Percentiles rank a stretch among this genome's conserved stretches.
Conservation (phyloP, 129 eudicot species). For the Tanacetum coccineum region DNA sequence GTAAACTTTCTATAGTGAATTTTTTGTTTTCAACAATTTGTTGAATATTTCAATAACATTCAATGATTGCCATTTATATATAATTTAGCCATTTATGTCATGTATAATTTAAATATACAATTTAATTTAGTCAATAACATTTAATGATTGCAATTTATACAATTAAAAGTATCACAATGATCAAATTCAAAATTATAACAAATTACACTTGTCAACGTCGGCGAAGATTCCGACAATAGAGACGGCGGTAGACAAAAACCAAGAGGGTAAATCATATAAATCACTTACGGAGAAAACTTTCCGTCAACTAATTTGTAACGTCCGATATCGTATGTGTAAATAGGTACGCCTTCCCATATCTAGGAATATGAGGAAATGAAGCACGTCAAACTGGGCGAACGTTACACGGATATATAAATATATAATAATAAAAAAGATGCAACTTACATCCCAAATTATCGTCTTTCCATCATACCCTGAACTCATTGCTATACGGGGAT, state of each 20-base stretch:
- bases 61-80: no score
- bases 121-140: no score
- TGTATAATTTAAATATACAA: no score
- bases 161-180: no score
- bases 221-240: no score
- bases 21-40: no score
- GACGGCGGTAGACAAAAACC: background rate
- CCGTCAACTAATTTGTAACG: constrained; percentile 96
- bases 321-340: constrained; percentile 73
- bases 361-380: constrained; percentile 25
- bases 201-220: no score
- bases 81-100: no score
- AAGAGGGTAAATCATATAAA: background rate
- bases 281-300: constrained; percentile 94
- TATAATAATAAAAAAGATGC: background rate
- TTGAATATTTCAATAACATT: no score
- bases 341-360: constrained; percentile 99
- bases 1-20: no score
- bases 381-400: constrained; percentile 16
- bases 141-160: no score
- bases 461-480: constrained; percentile 99
- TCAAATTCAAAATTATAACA: no score
- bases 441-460: constrained; percentile 96
- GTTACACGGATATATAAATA: background rate
- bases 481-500: constrained; percentile 99